These are phyloP conservation scores for Kodamaea sp. DNA, from an alignment of 1,139 yeast genomes.

Conservation along the genomic window DNA sequence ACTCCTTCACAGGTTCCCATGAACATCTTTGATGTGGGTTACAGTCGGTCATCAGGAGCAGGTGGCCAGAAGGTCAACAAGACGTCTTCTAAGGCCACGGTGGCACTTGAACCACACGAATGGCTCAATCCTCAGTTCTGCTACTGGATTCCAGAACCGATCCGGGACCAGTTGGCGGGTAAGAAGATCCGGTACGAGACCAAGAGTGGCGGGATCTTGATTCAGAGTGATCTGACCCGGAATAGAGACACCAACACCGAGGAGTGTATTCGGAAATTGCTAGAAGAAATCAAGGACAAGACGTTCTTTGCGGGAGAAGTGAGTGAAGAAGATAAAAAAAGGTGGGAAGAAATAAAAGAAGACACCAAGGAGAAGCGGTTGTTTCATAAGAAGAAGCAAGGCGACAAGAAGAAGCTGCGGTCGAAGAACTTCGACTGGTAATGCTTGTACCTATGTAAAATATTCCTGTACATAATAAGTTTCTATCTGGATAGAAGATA, in stretches of 20 bases:
- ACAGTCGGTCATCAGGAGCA: conserved; percentile 82
- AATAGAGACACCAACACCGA: conserved; percentile 59
- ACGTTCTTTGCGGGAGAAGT: conserved; percentile 55
- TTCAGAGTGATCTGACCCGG: conserved; percentile 64
- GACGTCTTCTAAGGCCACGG: conserved; percentile 75
- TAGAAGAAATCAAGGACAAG: conserved; percentile 49
- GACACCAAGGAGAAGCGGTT: conserved; percentile 52
- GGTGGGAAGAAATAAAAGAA: conserved; percentile 56
- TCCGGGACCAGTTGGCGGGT: conserved; percentile 44
- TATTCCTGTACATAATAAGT: too few relatives aligned
- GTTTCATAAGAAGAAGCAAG: conserved; percentile 49
- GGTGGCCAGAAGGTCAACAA: conserved; percentile 97
- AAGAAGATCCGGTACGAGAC: conserved; percentile 56
- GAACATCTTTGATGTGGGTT: conserved; percentile 51
- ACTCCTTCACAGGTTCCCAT: conserved; percentile 46
- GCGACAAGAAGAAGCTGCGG: conserved; percentile 58
- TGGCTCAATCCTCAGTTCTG: conserved; percentile 50
- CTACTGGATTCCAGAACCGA: conserved; percentile 63
- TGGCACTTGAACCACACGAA: conserved; percentile 47
- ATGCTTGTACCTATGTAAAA: too few relatives aligned
- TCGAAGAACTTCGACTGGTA: conserved; percentile 35
- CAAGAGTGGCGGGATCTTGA: conserved; percentile 55
- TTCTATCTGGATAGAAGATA: too few relatives aligned
- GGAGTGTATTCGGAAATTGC: conserved; percentile 61
- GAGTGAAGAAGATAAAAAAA: conserved; percentile 46